Evolutionary conservation across 1,139 yeast species (phyloP), one percentile per base, ranked within the genome.

Genomic region (Nakaseomyces bracarensis): DNA sequence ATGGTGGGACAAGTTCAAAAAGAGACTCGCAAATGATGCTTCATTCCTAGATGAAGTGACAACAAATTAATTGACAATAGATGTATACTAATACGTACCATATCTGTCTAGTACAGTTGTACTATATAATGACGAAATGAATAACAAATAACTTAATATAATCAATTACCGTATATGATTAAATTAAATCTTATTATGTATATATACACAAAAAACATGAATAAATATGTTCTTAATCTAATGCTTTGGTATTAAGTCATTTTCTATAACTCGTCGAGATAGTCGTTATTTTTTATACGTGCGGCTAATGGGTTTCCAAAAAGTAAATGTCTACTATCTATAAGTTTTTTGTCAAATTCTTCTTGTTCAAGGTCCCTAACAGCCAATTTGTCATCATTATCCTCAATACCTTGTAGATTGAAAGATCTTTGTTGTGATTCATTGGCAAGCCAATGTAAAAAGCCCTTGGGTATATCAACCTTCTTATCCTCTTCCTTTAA

Each of bases 1-100:
- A 29, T 91, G 99, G 99, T 89, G 98, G 97, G 79, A 74, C 49
- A 91, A 87, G 64, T 93, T 91, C 65, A 82, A 75, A 60, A 65
- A 75, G 11, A 80, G 82, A 56, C 58, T 91, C 44, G 71, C 76
- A 14, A 80, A 80, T 49, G 93, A 93, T 58, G 96, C 96, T 1
- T 75, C 75, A 43, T 91, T 86, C 57, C 64, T 91, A 40, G 85
- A 84, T 48, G 68, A 66, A 39, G 57, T 61, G 3, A 59, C 65
- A 5, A 48, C 48, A 18, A 36, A 26, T 11, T 55, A 40, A 54
- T n/a, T n/a, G n/a, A n/a, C n/a, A n/a, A n/a, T n/a, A n/a, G n/a
- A n/a, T n/a, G n/a, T n/a, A n/a, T n/a, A n/a, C n/a, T n/a, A n/a
- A n/a, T n/a, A n/a, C n/a, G n/a, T n/a, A n/a, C n/a, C n/a, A n/a